These are phyloP conservation scores for Saccharum spontaneum DNA, from an alignment of 176 grass and related monocot genomes.

Conservation along the genomic window DNA sequence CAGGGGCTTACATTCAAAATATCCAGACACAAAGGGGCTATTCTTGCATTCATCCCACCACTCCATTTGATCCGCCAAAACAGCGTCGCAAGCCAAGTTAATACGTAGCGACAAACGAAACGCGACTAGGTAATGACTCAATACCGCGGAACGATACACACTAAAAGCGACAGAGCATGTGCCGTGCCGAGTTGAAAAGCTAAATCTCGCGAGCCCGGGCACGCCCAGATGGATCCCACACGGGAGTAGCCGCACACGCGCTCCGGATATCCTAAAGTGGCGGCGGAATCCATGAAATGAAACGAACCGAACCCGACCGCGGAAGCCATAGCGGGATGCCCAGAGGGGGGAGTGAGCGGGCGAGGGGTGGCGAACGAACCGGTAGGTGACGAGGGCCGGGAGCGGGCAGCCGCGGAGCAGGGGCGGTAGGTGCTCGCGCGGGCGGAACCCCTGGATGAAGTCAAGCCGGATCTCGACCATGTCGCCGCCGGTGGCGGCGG, in stretches of 20 bases:
- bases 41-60: neutral
- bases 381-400: conserved; percentile 80
- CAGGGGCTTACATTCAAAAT: neutral
- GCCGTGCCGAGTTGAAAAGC: conserved; percentile 6
- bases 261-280: neutral
- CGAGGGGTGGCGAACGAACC: conserved; percentile 33
- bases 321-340: neutral
- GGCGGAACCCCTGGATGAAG: conserved; percentile 62
- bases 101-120: neutral
- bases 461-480: conserved; percentile 93
- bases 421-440: conserved; percentile 54
- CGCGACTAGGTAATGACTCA: neutral
- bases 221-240: neutral
- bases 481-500: conserved; percentile 61
- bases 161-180: neutral
- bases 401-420: conserved; percentile 65
- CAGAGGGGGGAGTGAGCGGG: neutral
- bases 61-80: neutral
- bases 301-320: neutral
- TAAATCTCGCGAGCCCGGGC: neutral
- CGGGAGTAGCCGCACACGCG: neutral
- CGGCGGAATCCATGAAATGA: neutral
- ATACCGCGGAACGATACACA: neutral
- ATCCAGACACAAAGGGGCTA: neutral
- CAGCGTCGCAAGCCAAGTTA: neutral